Percentiles rank a stretch among this genome's conserved stretches.
Conservation (phyloP, 2,329 filamentous ascomycete genomes). For the Aspergillus sp. region DNA sequence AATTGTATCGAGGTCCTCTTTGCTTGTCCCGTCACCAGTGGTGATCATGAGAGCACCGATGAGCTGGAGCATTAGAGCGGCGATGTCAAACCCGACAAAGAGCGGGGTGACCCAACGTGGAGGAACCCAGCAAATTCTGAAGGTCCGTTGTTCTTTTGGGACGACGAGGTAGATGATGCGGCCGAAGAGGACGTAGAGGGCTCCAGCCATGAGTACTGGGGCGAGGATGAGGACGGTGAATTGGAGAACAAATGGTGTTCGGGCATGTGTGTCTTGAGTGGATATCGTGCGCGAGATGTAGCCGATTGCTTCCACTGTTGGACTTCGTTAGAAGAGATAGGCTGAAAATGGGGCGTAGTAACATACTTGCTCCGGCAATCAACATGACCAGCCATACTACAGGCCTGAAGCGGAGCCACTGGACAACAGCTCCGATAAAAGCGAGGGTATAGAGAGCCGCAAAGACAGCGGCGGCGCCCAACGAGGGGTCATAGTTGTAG, state of each 20-base stretch:
- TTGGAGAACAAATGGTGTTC: constrained; percentile 35
- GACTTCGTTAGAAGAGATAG: not conserved
- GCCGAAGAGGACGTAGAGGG: constrained; percentile 42
- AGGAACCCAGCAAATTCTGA: constrained; percentile 38
- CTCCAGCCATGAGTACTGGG: constrained; percentile 42
- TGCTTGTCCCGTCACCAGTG: constrained; percentile 25
- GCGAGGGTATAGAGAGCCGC: constrained; percentile 27
- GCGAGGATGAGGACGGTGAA: constrained; percentile 41
- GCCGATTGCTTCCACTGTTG: constrained; percentile 41
- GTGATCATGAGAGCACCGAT: constrained; percentile 43
- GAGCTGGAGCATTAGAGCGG: constrained; percentile 41
- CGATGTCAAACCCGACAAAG: constrained; percentile 44
- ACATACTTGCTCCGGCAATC: constrained; percentile 31
- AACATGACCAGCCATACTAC: constrained; percentile 37
- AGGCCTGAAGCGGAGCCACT: constrained; percentile 33
- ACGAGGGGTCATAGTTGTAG: constrained; percentile 30
- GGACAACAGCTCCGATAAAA: constrained; percentile 27
- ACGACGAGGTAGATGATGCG: constrained; percentile 43
- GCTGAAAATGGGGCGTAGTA: not conserved
- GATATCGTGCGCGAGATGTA: constrained; percentile 36
- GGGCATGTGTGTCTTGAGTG: constrained; percentile 22
- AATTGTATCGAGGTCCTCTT: constrained; percentile 28
- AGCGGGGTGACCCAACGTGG: constrained; percentile 38
- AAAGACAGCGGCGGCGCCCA: constrained; percentile 28
- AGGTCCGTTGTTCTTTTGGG: constrained; percentile 31